These are phyloP conservation scores for Clathrus columnatus DNA, from an alignment of 768 basidiomycete species.

Conservation along the genomic window DNA sequence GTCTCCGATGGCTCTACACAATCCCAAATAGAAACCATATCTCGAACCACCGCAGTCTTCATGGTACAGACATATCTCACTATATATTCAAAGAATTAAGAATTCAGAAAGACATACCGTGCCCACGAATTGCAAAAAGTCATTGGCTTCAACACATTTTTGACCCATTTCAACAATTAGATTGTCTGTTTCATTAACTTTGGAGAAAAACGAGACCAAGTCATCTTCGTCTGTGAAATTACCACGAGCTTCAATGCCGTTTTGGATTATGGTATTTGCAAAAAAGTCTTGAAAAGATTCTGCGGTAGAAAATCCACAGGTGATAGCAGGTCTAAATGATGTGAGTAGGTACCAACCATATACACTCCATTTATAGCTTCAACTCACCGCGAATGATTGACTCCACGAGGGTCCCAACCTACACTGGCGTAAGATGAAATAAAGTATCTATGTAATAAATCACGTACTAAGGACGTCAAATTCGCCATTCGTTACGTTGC, in stretches of 20 bases:
- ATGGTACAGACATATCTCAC: not conserved
- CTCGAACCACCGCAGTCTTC: not conserved
- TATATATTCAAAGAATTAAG: not conserved
- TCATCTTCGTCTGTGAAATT: conserved; percentile 1
- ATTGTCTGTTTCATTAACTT: not conserved
- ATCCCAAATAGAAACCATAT: not conserved
- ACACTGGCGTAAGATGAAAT: not conserved
- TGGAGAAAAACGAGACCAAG: not conserved
- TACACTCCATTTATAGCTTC: not conserved
- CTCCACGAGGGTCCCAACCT: conserved; percentile 4
- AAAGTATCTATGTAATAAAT: too few species aligned
- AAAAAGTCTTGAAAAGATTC: not conserved
- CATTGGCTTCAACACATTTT: not conserved
- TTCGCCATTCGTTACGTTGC: not conserved
- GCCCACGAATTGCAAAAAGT: not conserved
- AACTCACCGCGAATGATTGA: not conserved
- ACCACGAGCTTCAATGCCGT: conserved; percentile 1
- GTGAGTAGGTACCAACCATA: not conserved
- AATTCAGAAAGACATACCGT: not conserved
- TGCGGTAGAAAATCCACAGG: not conserved
- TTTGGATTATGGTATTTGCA: not conserved
- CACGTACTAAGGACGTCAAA: not conserved
- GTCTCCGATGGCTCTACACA: not conserved
- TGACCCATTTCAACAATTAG: not conserved
- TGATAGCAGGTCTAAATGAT: not conserved